Evolutionary conservation across 2,329 filamentous ascomycete genomes (phyloP), one percentile per base, ranked within the genome.

Genomic region (Magnaporthiopsis rhizophila): DNA sequence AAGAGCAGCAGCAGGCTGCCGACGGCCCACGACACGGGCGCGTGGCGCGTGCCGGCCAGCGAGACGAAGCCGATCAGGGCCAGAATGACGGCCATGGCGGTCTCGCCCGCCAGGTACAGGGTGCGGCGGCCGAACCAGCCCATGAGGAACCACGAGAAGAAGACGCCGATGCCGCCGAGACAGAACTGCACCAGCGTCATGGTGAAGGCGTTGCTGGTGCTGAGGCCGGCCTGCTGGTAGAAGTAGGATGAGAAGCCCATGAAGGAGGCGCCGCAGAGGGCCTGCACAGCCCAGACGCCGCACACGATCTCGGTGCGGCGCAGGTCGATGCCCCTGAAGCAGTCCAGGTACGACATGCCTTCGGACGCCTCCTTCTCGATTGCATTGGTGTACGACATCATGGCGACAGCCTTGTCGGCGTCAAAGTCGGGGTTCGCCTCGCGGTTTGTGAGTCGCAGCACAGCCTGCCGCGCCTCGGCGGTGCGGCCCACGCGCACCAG

Each of bases 231-330:
- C 65, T 80, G 79, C 24, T 64, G 53, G 61, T 62, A 65, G 64
- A 72, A 68, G 67, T 81, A 81, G 8, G 76, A 74, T 24, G 78
- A 79, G 68, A 81, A 81, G 0, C 78, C 79, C 75, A 83, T 82
- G 45, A 84, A 73, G 58, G 78, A 80, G 63, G 78, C 76, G 8
- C 81, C 81, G 24, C 79, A 77, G 0, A 81, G 74, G 0, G 78
- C 79, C 68, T 83, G 80, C 15, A 82, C 79, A 0, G 80, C 73
- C 77, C 80, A 83, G 59, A 81, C 76, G 24, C 77, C 74, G 38
- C 80, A 72, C 0, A 81, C 80, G 36, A 85, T 80, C 68, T 83
- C 81, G 8, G 82, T 84, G 24, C 83, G 75, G n/a, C 81, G 77
- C 0, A 81, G 73, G 68, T 86, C 80, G 36, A 78, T 68, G 7